Base-by-base conservation (phyloP, 306 rosid genomes). In the Casuarina cunninghamiana region DNA sequence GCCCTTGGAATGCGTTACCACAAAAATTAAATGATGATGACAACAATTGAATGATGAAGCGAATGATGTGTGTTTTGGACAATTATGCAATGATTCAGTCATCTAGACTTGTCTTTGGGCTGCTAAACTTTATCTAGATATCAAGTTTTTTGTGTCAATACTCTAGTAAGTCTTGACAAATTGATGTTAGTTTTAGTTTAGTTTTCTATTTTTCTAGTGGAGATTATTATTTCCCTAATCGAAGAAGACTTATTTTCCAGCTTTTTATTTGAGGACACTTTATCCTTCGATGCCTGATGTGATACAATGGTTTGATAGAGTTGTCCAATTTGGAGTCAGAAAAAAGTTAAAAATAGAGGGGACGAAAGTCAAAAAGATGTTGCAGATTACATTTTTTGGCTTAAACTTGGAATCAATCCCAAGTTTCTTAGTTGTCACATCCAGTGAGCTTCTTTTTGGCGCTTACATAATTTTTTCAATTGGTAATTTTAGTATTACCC, bases 71-170 rank as follows among this genome's bases (percentile, higher is more conserved):
- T 49, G 0, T 8, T 32, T 38, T 41, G 50, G 26, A n/a, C 32
- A 62, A 62, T 13, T 62, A 13, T 45, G 41, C 7, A 39, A 17
- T 17, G n/a, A 7, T 7, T 66, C 35, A 6, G 17, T 11, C 46
- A 66, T 39, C 69, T 19, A 71, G 69, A 72, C n/a, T 45, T 45
- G 63, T 75, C 66, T 37, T 53, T 65, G 41, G 65, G 39, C 53
- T 76, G 46, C 65, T 71, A 19, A 65, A 45, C 48, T 73, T 62
- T 49, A 37, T 45, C 72, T 61, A 51, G 45, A 60, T 32, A 12
- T 69, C 7, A 62, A 42, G 39, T 50, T 74, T 21, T 21, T 73
- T 39, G 41, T 69, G 35, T n/a, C 44, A 38, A 39, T 66, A 32
- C 21, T 37, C 11, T 46, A 50, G 0, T 21, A 49, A 65, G 32